phyloP scores from a whole-genome alignment of 2,329 filamentous ascomycete genomes.

The Aspergillus nomiae region DNA sequence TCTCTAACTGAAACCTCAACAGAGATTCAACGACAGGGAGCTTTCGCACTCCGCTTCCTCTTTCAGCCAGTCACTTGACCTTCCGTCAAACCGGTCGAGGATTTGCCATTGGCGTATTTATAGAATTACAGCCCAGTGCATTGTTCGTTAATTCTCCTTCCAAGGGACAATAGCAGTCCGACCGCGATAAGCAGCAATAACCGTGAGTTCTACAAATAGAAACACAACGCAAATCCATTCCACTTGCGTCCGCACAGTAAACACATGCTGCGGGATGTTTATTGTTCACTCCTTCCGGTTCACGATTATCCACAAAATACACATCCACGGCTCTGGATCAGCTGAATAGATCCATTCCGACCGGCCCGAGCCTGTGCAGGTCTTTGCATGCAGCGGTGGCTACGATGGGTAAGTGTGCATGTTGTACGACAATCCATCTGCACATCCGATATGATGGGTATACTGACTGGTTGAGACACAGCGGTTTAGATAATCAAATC shows the following conservation, averaged over 20 bases:
- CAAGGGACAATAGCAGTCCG: neutral
- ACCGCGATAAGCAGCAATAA: neutral
- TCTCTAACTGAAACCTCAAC: neutral
- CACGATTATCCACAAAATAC: neutral
- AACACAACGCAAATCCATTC: neutral
- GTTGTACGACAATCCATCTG: constrained; percentile 13
- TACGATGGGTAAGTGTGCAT: constrained; percentile 8
- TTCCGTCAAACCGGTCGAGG: neutral
- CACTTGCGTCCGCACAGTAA: neutral
- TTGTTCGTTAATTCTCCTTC: neutral
- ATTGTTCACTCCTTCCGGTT: neutral
- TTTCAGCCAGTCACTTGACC: neutral
- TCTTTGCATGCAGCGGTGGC: constrained; percentile 13
- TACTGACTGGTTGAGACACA: constrained; percentile 1
- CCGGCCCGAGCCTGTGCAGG: constrained; percentile 27
- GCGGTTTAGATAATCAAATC: constrained; percentile 14
- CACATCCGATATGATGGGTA: constrained; percentile 8
- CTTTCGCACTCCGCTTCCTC: neutral
- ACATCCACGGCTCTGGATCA: constrained; percentile 9
- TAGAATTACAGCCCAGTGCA: neutral
- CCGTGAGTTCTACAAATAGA: neutral
- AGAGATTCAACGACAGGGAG: neutral
- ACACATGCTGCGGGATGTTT: neutral
- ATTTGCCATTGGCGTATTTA: neutral
- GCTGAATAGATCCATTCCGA: constrained; percentile 14